phyloP scores from a whole-genome alignment of 2,329 filamentous ascomycete species.

The Paecilomyces fulvus region DNA sequence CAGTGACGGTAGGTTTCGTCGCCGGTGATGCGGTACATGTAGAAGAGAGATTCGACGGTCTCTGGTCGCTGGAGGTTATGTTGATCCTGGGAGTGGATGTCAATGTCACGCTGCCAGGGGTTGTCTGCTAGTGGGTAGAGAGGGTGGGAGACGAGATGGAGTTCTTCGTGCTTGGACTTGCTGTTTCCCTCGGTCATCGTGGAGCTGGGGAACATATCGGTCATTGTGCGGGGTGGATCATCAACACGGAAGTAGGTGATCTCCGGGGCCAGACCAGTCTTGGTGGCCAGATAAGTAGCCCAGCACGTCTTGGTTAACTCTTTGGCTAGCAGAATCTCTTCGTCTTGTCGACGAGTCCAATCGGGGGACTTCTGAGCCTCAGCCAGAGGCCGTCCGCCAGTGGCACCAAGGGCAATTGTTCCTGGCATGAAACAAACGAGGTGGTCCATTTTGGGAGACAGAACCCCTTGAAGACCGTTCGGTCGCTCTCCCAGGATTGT shows the following conservation, averaged over 20 bases:
- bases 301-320: constrained; percentile 97
- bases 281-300: constrained; percentile 89
- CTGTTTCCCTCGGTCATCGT: constrained; percentile 21
- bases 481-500: constrained; percentile 88
- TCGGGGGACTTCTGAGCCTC: constrained; percentile 62
- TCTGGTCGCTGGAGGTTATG: constrained; percentile 95
- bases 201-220: constrained; percentile 29
- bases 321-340: constrained; percentile 75
- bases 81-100: constrained; percentile 69
- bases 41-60: constrained; percentile 91
- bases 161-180: constrained; percentile 20
- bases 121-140: constrained; percentile 21
- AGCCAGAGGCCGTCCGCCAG: constrained; percentile 64
- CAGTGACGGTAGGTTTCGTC: constrained; percentile 84
- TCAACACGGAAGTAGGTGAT: constrained; percentile 84
- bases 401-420: constrained; percentile 83
- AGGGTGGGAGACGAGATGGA: constrained; percentile 25
- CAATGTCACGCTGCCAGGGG: constrained; percentile 68
- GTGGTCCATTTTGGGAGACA: constrained; percentile 95
- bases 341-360: constrained; percentile 74
- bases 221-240: constrained; percentile 51
- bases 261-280: constrained; percentile 85
- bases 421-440: constrained; percentile 96
- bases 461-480: constrained; percentile 53
- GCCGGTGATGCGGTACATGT: constrained; percentile 97